Evolutionary conservation across 1,139 yeast genomes (phyloP), one percentile per base, ranked within the genome.

Genomic region (Hansenula sp.): DNA sequence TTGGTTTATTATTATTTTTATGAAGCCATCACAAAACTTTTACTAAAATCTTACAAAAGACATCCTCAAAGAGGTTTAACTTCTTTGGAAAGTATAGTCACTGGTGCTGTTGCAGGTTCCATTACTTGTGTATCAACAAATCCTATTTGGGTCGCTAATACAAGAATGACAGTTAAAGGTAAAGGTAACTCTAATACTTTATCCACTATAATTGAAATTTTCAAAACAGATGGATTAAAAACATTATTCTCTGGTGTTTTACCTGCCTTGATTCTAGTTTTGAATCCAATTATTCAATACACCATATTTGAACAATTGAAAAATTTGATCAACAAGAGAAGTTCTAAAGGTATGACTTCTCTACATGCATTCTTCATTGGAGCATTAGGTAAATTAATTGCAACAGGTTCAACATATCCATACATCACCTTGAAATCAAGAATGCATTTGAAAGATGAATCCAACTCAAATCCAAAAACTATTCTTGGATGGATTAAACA

Each of bases 81-180:
- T 14, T 80, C 96, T 1, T 44, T 73, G 12, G 95, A 89, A 61
- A 79, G 90, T 42, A 83, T 89, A 54, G 47, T 75, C 5, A 82
- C 90, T 3, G 96, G 96, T 16, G 84, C 94, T 1, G 69, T 86
- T 53, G 95, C 97, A 2, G 97, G 97, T 0, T 76, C 90, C 9
- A 76, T 89, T 33, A 88, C 97, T 3, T 86, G 90, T 44, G 69
- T 86, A 19, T 75, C 84, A 16, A 82, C 96, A n/a, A 90, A 90
- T 63, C 97, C 97, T 28, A 81, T 89, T 53, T 89, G 97, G 97
- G 95, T 88, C 29, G 94, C 92, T 41, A 88, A 88, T 59, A 88
- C 96, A 2, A 72, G 96, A 64, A 81, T 84, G 82, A 84, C 95
- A 6, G 83, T 73, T 29, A 55, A 59, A 36, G 46, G 57, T 40